phyloP scores from a whole-genome alignment of 495 filamentous ascomycete species.

The Ramalina peruviana region DNA sequence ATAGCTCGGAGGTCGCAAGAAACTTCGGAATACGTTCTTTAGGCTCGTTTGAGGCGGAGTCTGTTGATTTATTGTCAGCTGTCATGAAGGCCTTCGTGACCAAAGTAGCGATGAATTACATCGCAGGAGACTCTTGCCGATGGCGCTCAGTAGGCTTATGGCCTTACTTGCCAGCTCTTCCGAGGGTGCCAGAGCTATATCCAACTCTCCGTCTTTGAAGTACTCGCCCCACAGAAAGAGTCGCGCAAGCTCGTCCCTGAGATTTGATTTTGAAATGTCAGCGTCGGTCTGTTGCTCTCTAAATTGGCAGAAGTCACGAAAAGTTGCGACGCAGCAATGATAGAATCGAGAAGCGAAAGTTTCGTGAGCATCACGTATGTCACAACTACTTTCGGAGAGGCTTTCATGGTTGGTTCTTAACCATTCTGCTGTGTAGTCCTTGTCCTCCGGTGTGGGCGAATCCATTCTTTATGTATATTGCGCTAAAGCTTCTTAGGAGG shows the following conservation, averaged over 20 bases:
- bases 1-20: background rate
- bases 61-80: too few species aligned
- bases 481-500: too few species aligned
- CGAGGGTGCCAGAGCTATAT: slow-evolving; percentile 12
- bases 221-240: slow-evolving; percentile 18
- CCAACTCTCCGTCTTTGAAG: slow-evolving; percentile 13
- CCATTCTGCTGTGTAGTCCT: background rate
- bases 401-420: background rate
- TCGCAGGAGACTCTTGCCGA: slow-evolving; percentile 3
- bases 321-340: background rate
- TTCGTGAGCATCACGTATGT: background rate
- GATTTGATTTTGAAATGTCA: background rate
- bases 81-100: too few species aligned
- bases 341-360: slow-evolving; percentile 4
- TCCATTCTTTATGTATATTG: too few species aligned
- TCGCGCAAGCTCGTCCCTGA: slow-evolving; percentile 10
- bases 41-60: too few species aligned
- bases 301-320: background rate
- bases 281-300: background rate
- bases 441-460: too few species aligned
- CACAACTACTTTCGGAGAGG: background rate
- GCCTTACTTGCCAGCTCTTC: slow-evolving; percentile 6
- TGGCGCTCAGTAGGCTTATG: slow-evolving; percentile 1
- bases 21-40: too few species aligned
- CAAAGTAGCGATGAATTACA: background rate